Evolutionary conservation across 2,329 filamentous ascomycete genomes (phyloP).

Genomic region (Aphanoascus verrucosus): DNA sequence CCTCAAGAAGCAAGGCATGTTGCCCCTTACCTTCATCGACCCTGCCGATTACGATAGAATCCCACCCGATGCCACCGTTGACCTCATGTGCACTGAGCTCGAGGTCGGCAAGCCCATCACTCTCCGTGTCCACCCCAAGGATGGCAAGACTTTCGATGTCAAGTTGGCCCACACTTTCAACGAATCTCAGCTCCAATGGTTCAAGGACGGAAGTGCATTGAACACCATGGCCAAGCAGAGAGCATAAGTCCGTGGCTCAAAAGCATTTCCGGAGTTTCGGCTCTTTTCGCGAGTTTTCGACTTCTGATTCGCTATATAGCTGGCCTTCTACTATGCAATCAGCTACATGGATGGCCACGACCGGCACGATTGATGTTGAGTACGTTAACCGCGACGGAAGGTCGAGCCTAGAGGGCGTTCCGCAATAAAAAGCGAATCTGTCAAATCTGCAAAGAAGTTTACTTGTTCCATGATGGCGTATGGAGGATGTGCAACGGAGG

Average conservation of each 20-base stretch:
- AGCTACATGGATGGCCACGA: neutral
- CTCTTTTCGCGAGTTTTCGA: neutral
- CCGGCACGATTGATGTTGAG: neutral
- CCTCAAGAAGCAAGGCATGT: constrained; percentile 99
- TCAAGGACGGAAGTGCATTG: constrained; percentile 91
- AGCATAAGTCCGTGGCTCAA: neutral
- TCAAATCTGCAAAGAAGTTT: constrained; percentile 4
- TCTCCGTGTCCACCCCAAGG: constrained; percentile 81
- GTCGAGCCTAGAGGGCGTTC: neutral
- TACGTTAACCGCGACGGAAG: neutral
- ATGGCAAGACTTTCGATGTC: constrained; percentile 69
- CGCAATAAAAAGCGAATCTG: neutral
- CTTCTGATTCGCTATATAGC: neutral
- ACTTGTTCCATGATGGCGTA: constrained; percentile 5
- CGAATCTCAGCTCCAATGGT: constrained; percentile 95
- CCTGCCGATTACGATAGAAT: constrained; percentile 98
- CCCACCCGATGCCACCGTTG: constrained; percentile 81
- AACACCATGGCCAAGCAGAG: constrained; percentile 90
- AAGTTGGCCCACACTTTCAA: constrained; percentile 95
- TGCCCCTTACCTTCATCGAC: constrained; percentile 88
- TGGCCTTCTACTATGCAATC: neutral
- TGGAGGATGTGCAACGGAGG: constrained; percentile 3
- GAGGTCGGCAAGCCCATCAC: constrained; percentile 88
- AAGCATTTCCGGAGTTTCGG: neutral
- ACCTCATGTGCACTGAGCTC: constrained; percentile 78